Base-by-base conservation (phyloP, 257 asterid genomes). In the Apocynum venetum region DNA sequence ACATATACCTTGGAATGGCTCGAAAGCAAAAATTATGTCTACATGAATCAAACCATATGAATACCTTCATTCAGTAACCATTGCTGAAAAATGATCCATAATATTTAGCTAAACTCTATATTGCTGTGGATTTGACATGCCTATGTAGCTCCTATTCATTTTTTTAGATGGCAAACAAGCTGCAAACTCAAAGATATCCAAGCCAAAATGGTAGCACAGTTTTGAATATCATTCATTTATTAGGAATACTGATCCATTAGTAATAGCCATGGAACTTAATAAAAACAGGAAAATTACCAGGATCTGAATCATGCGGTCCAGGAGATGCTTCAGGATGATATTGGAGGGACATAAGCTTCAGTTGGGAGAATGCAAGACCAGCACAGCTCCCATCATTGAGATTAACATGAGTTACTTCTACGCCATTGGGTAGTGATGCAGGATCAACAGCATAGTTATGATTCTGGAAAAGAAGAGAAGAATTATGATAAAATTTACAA, bases 281-380 rank as follows among this genome's bases (percentile, higher is more conserved):
- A n/a, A 76, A 78, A 56, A 46, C 56, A 43, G 67, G 60, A 7
- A 13, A 74, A 47, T 78, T 78, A 85, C 88, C 88, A 64, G 81
- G 71, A 82, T 85, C 88, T 43, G 86, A 85, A 67, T 82, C 88
- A 73, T 85, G 88, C 70, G 99, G 97, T 57, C 99, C 99, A 17
- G 98, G 99, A 72, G 98, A 95, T 76, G 99, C 99, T 83, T 95
- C 99, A 0, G 98, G 98, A 78, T 91, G 99, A 83, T 93, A 95
- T 74, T 95, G 99, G 75, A 93, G 93, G 3, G 98, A 91, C 93
- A 93, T 88, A 82, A 95, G 94, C 89, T 89, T 95, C 71, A 79
- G 83, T 80, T 87, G 84, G 52, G 92, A 61, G 71, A 85, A 95
- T 10, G 98, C 93, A 76, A 95, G 96, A 79, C 98, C 98, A 8